Evolutionary conservation across 2,329 filamentous ascomycete species (phyloP), one percentile per base, ranked within the genome.

Genomic region (Chaetomium olivaceum): DNA sequence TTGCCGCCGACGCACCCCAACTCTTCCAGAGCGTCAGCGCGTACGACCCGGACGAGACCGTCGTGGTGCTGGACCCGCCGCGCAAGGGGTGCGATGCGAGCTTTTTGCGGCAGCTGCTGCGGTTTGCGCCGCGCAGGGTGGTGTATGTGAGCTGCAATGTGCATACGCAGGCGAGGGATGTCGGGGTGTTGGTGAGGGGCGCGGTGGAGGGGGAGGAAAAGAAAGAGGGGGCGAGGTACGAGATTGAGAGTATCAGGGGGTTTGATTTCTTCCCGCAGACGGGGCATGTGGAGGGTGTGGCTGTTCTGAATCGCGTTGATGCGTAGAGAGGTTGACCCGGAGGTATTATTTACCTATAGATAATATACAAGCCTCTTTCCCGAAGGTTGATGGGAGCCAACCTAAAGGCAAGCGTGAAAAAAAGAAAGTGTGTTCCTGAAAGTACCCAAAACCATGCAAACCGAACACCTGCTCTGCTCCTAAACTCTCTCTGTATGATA

Each of bases 261-360:
- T 98, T 98, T 74, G 95, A 99, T 76, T 98, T 99, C 78, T 99
- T 99, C 79, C 95, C 95, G 14, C 94, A 98, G 78, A 90, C 88
- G 23, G 83, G 85, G 1, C 88, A 91, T 73, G 88, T 90, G 0
- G 88, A 91, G 75, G 87, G 88, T 55, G 87, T 90, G 50, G 87
- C 86, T 4, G 84, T 90, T 39, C 74, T 90, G 71, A 89, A 86
- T 70, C 79, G 86, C 69, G 81, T 86, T 16, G 84, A 86, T 43
- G 74, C 43, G 21, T 65, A 61, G 52, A 5, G 39, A n/a, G 16
- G 39, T 19, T 43, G 16, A 36, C 33, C 14, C 3, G 14, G 39
- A 16, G 39, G 39, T 43, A 6, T 19, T 43, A 7, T n/a, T 19
- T 39, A 39, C 39, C 39, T 43, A 43, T 2, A 43, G 39, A 43